Evolutionary conservation across 208 protist species (phyloP).

Genomic region (Wallacemonas sp.): DNA sequence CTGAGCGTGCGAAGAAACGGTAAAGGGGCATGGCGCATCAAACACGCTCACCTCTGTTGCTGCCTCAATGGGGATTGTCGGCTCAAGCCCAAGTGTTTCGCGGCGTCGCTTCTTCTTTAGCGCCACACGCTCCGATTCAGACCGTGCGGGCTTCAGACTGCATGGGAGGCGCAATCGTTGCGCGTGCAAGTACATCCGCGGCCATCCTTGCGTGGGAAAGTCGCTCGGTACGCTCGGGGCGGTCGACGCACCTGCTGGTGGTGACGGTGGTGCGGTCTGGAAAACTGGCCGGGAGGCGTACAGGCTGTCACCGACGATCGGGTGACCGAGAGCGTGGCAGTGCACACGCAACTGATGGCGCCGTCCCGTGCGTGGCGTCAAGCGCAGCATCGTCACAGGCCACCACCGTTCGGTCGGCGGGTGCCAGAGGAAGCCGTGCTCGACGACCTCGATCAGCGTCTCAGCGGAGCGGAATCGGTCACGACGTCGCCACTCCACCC

Average conservation of each 20-base stretch:
- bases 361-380: constrained; percentile 70
- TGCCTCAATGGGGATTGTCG: not conserved
- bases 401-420: not conserved
- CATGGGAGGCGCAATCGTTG: constrained; percentile 57
- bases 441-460: not conserved
- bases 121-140: constrained; percentile 30
- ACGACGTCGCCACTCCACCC: constrained; percentile 3
- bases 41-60: not conserved
- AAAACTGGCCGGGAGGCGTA: constrained; percentile 28
- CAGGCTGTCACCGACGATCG: constrained; percentile 80
- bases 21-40: not conserved
- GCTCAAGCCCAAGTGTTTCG: constrained; percentile 40
- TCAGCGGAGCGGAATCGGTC: constrained; percentile 2
- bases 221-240: not conserved
- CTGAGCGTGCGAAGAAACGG: constrained; percentile 7
- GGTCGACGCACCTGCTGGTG: not conserved
- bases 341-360: constrained; percentile 90
- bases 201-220: constrained; percentile 12
- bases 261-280: not conserved
- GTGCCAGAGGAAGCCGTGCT: not conserved
- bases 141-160: constrained; percentile 9
- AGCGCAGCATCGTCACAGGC: constrained; percentile 56
- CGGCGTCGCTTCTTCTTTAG: constrained; percentile 61
- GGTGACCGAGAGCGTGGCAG: constrained; percentile 70
- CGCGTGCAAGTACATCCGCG: constrained; percentile 80